Evolutionary conservation across 2,329 filamentous ascomycete genomes (phyloP), one percentile per base, ranked within the genome.

Genomic region (Delphinella strobiligena): DNA sequence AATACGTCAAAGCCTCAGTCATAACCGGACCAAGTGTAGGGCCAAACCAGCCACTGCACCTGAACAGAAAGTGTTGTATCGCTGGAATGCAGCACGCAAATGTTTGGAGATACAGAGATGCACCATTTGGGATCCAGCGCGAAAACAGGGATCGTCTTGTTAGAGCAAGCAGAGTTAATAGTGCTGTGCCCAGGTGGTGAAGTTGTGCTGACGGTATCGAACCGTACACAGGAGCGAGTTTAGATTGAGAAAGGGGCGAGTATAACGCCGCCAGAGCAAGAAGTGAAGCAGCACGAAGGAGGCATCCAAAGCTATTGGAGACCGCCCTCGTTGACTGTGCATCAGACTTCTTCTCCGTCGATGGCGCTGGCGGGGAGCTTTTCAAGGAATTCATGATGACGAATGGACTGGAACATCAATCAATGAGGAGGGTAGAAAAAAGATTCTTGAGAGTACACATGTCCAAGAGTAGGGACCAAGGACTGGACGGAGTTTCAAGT

Each of bases 211-310:
- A 69, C 1, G 89, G 83, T 29, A 93, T 83, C 12, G 80, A 78
- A 38, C 91, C 91, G 60, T 93, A 96, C 9, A 93, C 82, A 2
- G 91, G 91, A 15, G 86, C 83, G 24, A 96, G 68, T 30, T 75
- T 79, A 46, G 87, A 68, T 54, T 85, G 76, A 1, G 83, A 89
- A 42, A 81, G 73, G 46, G 78, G 76, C 34, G 81, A 79, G 44
- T 73, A 77, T 31, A 79, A 55, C 33, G 78, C 82, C 8, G 74
- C 69, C 34, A 82, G 63, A 18, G 66, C 49, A 45, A 79, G 62
- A 12, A 43, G 30, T 8, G 19, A 35, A 14, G 30, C 24, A 4
- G 41, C 41, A 14, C 24, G 79, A 54, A 14, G 53, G 55, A 41
- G 49, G 15, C 22, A 29, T 27, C 15, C n/a, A 11, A 41, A 11